phyloP scores from a whole-genome alignment of 2,329 filamentous ascomycete genomes.

The Rutstroemia sp. region DNA sequence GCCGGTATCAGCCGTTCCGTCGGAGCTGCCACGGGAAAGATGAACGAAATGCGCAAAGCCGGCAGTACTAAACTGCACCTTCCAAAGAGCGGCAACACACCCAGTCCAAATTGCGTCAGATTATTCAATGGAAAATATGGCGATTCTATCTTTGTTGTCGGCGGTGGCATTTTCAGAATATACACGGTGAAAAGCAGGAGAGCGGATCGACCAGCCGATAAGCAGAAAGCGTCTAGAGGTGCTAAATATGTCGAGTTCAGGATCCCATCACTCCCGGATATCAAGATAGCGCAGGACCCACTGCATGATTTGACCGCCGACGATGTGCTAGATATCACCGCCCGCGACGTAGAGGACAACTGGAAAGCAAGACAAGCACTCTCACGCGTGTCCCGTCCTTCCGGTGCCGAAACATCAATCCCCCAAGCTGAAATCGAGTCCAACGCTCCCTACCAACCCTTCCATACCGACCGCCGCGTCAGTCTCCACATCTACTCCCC shows the following conservation, averaged over 20 bases:
- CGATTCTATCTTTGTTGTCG: constrained; percentile 57
- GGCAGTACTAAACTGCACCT: constrained; percentile 69
- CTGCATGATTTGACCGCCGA: constrained; percentile 47
- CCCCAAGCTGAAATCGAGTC: constrained; percentile 87
- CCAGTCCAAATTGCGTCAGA: constrained; percentile 52
- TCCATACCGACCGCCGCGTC: constrained; percentile 85
- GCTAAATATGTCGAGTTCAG: constrained; percentile 48
- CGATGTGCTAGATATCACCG: constrained; percentile 23
- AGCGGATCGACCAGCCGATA: constrained; percentile 45
- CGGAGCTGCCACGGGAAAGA: constrained; percentile 59
- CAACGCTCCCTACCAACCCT: constrained; percentile 90
- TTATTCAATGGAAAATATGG: constrained; percentile 58
- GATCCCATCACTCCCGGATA: constrained; percentile 55
- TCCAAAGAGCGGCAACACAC: constrained; percentile 46
- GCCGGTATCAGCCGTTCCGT: constrained; percentile 69
- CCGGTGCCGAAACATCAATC: constrained; percentile 50
- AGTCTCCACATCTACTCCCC: constrained; percentile 59
- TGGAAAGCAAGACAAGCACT: constrained; percentile 32
- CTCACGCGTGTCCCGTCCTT: constrained; percentile 34
- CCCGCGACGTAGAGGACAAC: constrained; percentile 22
- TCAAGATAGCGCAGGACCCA: constrained; percentile 48
- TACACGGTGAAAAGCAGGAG: constrained; percentile 41
- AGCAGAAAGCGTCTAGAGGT: constrained; percentile 44
- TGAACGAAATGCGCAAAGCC: constrained; percentile 65
- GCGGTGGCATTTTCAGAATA: constrained; percentile 57